Conservation (phyloP, 192 early-diverging fungal genomes). For the Umbelopsis sp. region DNA sequence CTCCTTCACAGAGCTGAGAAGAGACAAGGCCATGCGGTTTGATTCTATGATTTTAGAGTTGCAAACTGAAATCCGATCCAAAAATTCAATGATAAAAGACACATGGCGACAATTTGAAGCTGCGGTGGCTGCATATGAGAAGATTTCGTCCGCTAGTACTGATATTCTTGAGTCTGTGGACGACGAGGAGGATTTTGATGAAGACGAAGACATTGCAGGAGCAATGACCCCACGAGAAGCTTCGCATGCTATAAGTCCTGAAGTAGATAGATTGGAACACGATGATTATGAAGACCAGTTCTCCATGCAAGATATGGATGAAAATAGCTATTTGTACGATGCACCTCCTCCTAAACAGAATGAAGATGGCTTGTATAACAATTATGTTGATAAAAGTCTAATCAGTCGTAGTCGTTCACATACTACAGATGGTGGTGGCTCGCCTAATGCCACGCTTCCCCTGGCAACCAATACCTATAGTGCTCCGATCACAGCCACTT, state of each 20-base stretch:
- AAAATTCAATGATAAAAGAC: slow-evolving; percentile 7
- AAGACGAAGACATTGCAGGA: neutral
- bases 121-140: slow-evolving; percentile 12
- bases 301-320: too few relatives aligned
- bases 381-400: too few relatives aligned
- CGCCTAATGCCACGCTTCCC: neutral
- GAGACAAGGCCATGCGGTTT: slow-evolving; percentile 16
- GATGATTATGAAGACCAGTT: too few relatives aligned
- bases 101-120: slow-evolving; percentile 17
- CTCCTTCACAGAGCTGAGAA: slow-evolving; percentile 3
- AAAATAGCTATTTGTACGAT: too few relatives aligned
- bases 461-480: neutral
- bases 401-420: neutral
- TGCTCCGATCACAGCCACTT: neutral
- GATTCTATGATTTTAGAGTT: slow-evolving; percentile 5
- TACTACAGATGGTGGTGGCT: neutral
- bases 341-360: too few relatives aligned
- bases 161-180: slow-evolving; percentile 13
- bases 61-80: slow-evolving; percentile 13
- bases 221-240: neutral
- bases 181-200: neutral
- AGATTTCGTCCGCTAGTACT: neutral
- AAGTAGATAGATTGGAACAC: neutral
- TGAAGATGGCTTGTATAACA: too few relatives aligned
- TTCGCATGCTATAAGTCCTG: neutral